These are phyloP conservation scores for Linanthus parryae DNA, from an alignment of 148 eudicot species.

Conservation along the genomic window DNA sequence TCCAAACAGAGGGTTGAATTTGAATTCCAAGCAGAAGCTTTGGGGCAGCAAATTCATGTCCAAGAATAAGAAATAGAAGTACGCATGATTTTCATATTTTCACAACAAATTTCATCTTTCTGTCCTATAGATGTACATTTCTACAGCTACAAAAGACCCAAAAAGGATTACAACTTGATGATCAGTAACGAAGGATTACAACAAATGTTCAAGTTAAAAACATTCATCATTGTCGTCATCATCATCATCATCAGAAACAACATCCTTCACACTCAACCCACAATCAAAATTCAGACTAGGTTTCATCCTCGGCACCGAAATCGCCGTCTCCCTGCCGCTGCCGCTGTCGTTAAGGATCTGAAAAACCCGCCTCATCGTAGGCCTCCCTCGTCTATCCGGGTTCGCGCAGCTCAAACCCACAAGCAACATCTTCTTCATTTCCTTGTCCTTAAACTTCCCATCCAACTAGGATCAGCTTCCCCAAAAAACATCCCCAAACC, in stretches of 20 bases:
- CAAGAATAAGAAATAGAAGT: too few relatives aligned
- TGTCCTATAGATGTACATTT: too few relatives aligned
- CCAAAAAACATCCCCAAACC: slow-evolving; percentile 63
- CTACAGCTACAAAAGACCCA: too few relatives aligned
- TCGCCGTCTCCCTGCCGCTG: slow-evolving; percentile 51
- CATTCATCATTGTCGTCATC: too few relatives aligned
- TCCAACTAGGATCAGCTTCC: slow-evolving; percentile 46
- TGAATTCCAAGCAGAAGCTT: too few relatives aligned
- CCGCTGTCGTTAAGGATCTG: slow-evolving; percentile 64
- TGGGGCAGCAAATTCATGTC: too few relatives aligned
- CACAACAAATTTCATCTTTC: too few relatives aligned
- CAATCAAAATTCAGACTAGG: slow-evolving; percentile 56
- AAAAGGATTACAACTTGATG: too few relatives aligned
- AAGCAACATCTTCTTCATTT: slow-evolving; percentile 51
- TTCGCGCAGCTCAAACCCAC: slow-evolving; percentile 76
- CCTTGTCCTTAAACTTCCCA: slow-evolving; percentile 41
- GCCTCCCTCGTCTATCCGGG: slow-evolving; percentile 64
- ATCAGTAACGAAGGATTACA: too few relatives aligned
- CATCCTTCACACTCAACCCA: slow-evolving; percentile 53
- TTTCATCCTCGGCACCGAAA: slow-evolving; percentile 47
- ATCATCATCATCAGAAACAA: slow-evolving; percentile 50
- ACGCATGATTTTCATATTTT: too few relatives aligned
- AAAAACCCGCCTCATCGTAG: slow-evolving; percentile 70
- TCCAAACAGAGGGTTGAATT: too few relatives aligned
- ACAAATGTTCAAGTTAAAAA: too few relatives aligned